Percentiles rank a stretch among this genome's conserved stretches.
Conservation (phyloP, 2,329 filamentous ascomycete genomes). For the Verticillium tricorpus region DNA sequence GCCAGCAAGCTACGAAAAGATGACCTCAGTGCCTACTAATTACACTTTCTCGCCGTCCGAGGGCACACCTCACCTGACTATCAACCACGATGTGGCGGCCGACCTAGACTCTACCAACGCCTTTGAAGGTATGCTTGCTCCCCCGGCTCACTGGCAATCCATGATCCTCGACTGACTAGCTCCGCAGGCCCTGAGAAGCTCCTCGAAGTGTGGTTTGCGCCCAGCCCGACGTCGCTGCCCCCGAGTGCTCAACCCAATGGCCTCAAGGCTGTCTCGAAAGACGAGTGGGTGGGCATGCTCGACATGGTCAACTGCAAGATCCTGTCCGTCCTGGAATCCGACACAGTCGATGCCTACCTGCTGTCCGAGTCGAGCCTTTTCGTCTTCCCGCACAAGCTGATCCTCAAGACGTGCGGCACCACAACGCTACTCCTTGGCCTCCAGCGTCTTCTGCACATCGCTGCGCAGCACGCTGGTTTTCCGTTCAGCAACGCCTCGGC, state of each 20-base stretch:
- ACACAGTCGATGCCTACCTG: slow-evolving; percentile 92
- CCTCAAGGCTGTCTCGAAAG: slow-evolving; percentile 77
- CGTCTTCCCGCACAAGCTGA: slow-evolving; percentile 98
- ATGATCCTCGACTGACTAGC: background rate
- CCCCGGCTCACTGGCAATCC: background rate
- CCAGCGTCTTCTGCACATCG: slow-evolving; percentile 87
- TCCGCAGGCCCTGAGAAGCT: slow-evolving; percentile 83
- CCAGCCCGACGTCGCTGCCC: slow-evolving; percentile 69
- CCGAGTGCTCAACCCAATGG: slow-evolving; percentile 67
- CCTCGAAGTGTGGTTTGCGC: slow-evolving; percentile 95
- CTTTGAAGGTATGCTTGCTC: slow-evolving; percentile 68
- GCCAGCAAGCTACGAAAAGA: slow-evolving; percentile 28
- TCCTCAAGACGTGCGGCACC: slow-evolving; percentile 96
- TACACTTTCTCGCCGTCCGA: slow-evolving; percentile 79
- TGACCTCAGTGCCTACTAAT: slow-evolving; percentile 80
- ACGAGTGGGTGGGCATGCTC: slow-evolving; percentile 94
- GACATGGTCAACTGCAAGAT: slow-evolving; percentile 99
- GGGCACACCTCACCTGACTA: slow-evolving; percentile 85
- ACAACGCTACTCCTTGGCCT: slow-evolving; percentile 89
- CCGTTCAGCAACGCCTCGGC: slow-evolving; percentile 69
- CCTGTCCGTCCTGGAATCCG: slow-evolving; percentile 86
- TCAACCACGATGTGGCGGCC: slow-evolving; percentile 90
- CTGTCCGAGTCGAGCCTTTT: slow-evolving; percentile 99
- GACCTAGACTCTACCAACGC: slow-evolving; percentile 94
- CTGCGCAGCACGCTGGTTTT: slow-evolving; percentile 83